Evolutionary conservation across 139 green algal species (phyloP).

Genomic region (Tetraselmis chui): DNA sequence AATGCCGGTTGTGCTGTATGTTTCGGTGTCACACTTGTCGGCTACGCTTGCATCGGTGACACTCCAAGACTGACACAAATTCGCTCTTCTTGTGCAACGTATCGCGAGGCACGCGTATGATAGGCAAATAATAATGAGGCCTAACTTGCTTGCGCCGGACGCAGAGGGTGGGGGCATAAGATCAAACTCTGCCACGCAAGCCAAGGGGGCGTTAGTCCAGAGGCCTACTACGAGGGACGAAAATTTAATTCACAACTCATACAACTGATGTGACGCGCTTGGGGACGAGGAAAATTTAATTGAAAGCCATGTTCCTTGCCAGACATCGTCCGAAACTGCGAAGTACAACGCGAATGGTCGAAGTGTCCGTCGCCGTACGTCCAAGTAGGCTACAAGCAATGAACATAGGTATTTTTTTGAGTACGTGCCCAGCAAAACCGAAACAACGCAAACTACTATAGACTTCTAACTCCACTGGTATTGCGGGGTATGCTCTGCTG

Average conservation of each 20-base stretch:
- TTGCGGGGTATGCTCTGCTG: background rate
- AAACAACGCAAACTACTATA: background rate
- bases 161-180: background rate
- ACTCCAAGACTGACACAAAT: no score
- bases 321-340: no score
- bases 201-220: background rate
- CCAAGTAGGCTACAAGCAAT: background rate
- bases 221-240: background rate
- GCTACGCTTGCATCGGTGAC: no score
- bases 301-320: background rate
- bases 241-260: background rate
- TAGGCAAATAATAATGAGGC: no score
- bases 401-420: background rate
- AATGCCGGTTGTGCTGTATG: no score
- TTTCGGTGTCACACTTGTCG: no score
- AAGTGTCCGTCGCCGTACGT: background rate
- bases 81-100: no score
- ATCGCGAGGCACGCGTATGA: no score
- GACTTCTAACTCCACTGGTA: background rate
- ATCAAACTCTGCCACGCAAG: background rate
- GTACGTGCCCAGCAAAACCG: background rate
- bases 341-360: background rate
- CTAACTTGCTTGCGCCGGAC: no score
- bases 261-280: background rate
- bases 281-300: background rate